Conservation (phyloP, 2,329 filamentous ascomycete genomes). For the Exserohilum turcica region DNA sequence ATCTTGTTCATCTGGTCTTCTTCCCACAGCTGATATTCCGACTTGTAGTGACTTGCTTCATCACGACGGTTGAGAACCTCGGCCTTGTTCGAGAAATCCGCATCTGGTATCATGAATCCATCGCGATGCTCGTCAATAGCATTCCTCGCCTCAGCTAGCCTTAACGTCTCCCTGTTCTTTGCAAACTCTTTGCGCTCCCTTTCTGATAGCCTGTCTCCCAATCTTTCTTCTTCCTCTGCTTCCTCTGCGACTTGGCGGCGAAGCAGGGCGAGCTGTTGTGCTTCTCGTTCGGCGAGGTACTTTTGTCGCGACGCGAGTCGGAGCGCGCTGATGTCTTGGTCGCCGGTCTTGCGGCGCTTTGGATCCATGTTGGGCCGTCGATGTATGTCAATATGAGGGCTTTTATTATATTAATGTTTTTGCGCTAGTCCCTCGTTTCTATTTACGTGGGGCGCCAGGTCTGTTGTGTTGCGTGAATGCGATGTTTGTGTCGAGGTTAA, state of each 20-base stretch:
- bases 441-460: background rate
- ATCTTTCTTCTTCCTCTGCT: slow-evolving; percentile 71
- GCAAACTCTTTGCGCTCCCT: slow-evolving; percentile 84
- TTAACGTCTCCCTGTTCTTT: slow-evolving; percentile 77
- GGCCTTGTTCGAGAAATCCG: slow-evolving; percentile 90
- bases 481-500: slow-evolving; percentile 1
- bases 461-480: background rate
- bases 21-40: slow-evolving; percentile 96
- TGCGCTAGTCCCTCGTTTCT: background rate
- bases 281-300: slow-evolving; percentile 90
- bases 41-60: background rate
- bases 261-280: slow-evolving; percentile 82
- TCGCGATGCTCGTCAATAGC: slow-evolving; percentile 90
- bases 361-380: slow-evolving; percentile 27
- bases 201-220: slow-evolving; percentile 73
- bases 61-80: slow-evolving; percentile 68
- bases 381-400: background rate
- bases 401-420: background rate
- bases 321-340: slow-evolving; percentile 67
- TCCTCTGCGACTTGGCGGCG: slow-evolving; percentile 91
- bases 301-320: slow-evolving; percentile 85
- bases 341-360: slow-evolving; percentile 36
- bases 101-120: slow-evolving; percentile 87
- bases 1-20: slow-evolving; percentile 85
- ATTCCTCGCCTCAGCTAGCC: slow-evolving; percentile 81